Evolutionary conservation across 2,329 filamentous ascomycete genomes (phyloP), one percentile per base, ranked within the genome.

Genomic region (Fusarium virguliforme): DNA sequence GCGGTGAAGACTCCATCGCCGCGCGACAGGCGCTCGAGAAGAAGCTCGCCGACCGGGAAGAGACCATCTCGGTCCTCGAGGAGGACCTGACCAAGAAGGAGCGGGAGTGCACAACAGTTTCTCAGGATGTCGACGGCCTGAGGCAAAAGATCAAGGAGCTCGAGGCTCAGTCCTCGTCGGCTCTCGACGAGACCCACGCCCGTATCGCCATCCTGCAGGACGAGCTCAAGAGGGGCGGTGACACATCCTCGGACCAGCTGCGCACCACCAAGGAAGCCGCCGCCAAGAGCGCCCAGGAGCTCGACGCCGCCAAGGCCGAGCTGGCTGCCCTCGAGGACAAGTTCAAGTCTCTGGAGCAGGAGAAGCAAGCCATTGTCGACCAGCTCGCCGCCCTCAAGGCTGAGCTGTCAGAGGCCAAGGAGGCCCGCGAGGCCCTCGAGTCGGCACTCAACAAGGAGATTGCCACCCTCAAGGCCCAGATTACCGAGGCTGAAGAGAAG

Each of bases 71-170:
- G 34, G 70, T 78, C 40, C 75, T 77, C 64, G 75, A 77, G 43
- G 62, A 74, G 59, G 79, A 81, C 56, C 76, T 81, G 46, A 72
- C 75, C 65, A 79, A 79, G 77, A 81, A 81, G 75, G 80, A 81
- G 74, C 81, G 80, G 75, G 78, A 81, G 66, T 76, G 77, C 74
- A 79, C 68, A 38, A 66, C 72, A 54, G 61, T 78, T 53, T 75
- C 78, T 57, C 75, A 81, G 28, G 81, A 84, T 68, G 79, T 77
- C 41, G 80, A 82, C 7, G 74, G 78, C 22, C 71, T 84, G 51
- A 80, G 80, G 38, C 75, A 81, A 68, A 83, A 81, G 79, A 78
- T 84, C 64, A 74, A 78, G 63, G 76, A 79, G 51, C 76, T 82
- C 48, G 77, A 79, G 61, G 72, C 75, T 28, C 72, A 80, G 61